Base-by-base conservation (phyloP, 2,329 filamentous ascomycete genomes). In the Trichoderma guizhouense region DNA sequence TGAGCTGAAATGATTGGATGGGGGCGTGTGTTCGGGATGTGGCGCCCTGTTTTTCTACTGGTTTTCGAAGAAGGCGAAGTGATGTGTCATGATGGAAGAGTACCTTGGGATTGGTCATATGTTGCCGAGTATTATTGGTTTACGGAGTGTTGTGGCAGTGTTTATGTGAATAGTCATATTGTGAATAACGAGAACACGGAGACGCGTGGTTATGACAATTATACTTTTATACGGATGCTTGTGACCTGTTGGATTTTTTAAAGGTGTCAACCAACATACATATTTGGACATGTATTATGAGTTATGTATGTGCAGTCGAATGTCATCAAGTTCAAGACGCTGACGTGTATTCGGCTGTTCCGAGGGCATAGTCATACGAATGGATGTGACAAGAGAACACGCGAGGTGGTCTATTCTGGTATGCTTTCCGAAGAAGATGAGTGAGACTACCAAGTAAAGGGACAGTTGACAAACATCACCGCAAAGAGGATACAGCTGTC, bases 201-300 rank as follows among this genome's bases (percentile, higher is more conserved):
- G 15, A 66, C 63, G 47, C 30, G 63, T 26, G 47, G 32, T 57
- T 15, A 58, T 58, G n/a, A 5, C 8, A 12, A 32, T 51, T 64
- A 64, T 64, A 64, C 61, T 64, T 64, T 64, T n/a, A 7, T 32
- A 64, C 30, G 15, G n/a, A 26, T 64, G 61, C 61, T 64, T 64
- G 61, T 64, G 61, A 64, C 39, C 61, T 64, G 26, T 39, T 64
- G 43, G 12, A 8, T 51, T 39, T 63, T 64, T 64, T 8, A 2
- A 12, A 47, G 26, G 47, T 21, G 47, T 21, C 21, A 14, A 53
- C 21, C 43, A 43, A n/a, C 39, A 51, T 51, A 51, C 43, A n/a
- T 47, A 18, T 18, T n/a, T n/a, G n/a, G n/a, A n/a, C 34, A 18
- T 21, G 43, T 5, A 21, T 51, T 24, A 51, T 21, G n/a, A 14